Base-by-base conservation (phyloP, 805 yeast species). In the Yarrowia bubula region DNA sequence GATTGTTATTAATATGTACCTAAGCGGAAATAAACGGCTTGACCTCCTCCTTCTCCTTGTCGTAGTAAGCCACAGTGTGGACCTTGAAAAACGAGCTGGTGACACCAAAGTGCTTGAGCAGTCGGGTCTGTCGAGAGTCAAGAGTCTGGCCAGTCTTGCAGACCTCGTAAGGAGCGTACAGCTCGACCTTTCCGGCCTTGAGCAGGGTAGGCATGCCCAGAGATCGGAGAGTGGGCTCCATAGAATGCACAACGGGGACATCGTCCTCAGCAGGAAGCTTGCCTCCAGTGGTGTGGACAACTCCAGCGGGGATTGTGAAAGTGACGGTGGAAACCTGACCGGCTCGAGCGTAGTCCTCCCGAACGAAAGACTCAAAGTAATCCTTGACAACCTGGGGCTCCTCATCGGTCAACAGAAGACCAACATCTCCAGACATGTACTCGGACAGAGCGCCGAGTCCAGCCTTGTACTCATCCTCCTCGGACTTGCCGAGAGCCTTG, bases 221-320 rank as follows among this genome's bases (percentile, higher is more conserved):
- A 74, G 89, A 89, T 81, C 99, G 88, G 73, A 95, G 77, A 44
- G 96, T 90, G 72, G 92, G 90, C 77, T 95, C 99, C 78, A 96
- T 83, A 6, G 98, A 91, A 75, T 95, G 99, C 11, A 96, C 88
- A 89, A 95, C 87, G 71, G 98, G 97, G 18, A 95, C 92, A 76
- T 95, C 99, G 69, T 95, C 98, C 74, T 92, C 98, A 28, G 75
- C 78, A 35, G 97, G 82, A 61, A 92, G 79, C 77, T 90, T 96
- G 22, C 99, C 99, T 72, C 97, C 99, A 75, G 97, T 87, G 18
- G 98, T 90, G 76, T 91, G 92, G 8, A 95, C 87, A 63, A 91
- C 83, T 55, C 99, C 99, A 67, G 82, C 91, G 33, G 99, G 98
- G 65, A 95, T 82, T 5, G 85, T 83, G 77, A 95, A 92, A 60